phyloP scores from a whole-genome alignment of 768 basidiomycete genomes.

The Gloeophyllum trabeum region DNA sequence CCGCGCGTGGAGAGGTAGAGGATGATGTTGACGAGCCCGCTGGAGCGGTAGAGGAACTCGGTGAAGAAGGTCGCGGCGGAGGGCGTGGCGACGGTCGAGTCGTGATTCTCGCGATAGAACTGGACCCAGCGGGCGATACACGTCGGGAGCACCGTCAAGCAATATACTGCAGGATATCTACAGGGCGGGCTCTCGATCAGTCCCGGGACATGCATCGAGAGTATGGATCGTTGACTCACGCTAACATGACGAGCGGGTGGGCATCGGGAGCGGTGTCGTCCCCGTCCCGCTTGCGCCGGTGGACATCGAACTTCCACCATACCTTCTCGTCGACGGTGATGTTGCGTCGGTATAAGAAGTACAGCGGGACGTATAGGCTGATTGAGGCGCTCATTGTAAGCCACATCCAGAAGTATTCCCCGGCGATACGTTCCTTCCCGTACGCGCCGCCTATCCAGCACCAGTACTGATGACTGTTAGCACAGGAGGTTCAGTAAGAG shows the following conservation, averaged over 20 bases:
- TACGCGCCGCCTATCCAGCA: slow-evolving; percentile 15
- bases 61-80: not conserved
- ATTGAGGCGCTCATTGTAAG: slow-evolving; percentile 13
- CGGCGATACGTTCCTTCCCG: slow-evolving; percentile 8
- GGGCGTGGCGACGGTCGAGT: not conserved
- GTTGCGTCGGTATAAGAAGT: slow-evolving; percentile 14
- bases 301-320: not conserved
- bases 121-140: not conserved
- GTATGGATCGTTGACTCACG: not conserved
- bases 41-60: not conserved
- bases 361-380: slow-evolving; percentile 16
- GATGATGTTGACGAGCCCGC: not conserved
- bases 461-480: too few species aligned
- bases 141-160: not conserved
- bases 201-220: not conserved
- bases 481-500: not conserved
- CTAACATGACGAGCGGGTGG: not conserved
- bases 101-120: not conserved
- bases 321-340: slow-evolving; percentile 8
- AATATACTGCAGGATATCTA: not conserved
- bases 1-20: not conserved
- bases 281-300: not conserved
- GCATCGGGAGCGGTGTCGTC: not conserved
- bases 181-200: not conserved
- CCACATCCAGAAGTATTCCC: slow-evolving; percentile 21